Evolutionary conservation across 805 yeast genomes (phyloP).

Genomic region (Kluyveromyces nonfermentans): DNA sequence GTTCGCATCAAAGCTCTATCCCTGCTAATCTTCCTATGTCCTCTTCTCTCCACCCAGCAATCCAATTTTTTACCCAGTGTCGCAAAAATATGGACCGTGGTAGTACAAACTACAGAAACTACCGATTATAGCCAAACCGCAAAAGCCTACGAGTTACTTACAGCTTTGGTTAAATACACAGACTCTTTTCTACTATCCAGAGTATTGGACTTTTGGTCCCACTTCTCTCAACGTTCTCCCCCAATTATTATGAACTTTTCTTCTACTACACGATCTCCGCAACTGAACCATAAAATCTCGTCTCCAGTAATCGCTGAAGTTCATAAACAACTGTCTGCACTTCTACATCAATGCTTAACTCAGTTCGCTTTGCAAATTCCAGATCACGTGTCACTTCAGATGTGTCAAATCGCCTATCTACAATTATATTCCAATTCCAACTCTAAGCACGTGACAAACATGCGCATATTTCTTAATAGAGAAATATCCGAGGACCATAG

Average conservation of each 20-base stretch:
- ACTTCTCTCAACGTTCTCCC: conserved; percentile 7
- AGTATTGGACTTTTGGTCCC: conserved; percentile 21
- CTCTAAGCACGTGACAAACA: not conserved
- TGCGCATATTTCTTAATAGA: not conserved
- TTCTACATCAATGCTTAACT: not conserved
- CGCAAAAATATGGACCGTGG: conserved; percentile 24
- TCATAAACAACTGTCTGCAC: not conserved
- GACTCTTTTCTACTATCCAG: conserved; percentile 20
- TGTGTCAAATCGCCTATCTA: not conserved
- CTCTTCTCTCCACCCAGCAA: conserved; percentile 42
- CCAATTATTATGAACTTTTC: conserved; percentile 5
- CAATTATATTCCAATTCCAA: not conserved
- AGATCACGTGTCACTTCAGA: not conserved
- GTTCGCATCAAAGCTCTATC: conserved; percentile 49
- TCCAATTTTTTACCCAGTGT: conserved; percentile 24
- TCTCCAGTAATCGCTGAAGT: not conserved
- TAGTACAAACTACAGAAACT: conserved; percentile 13
- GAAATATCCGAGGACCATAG: not conserved
- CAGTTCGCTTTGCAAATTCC: conserved; percentile 1
- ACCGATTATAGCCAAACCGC: conserved; percentile 18
- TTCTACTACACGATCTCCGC: not conserved
- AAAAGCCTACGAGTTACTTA: conserved; percentile 15
- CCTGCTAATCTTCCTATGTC: conserved; percentile 37
- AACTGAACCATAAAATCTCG: not conserved
- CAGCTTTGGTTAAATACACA: conserved; percentile 12